A percentile compares a stretch with the other conserved stretches of the same genome.
These are phyloP conservation scores for Radiomyces spectabilis DNA, from an alignment of 192 early-diverging fungal species.

Conservation along the genomic window DNA sequence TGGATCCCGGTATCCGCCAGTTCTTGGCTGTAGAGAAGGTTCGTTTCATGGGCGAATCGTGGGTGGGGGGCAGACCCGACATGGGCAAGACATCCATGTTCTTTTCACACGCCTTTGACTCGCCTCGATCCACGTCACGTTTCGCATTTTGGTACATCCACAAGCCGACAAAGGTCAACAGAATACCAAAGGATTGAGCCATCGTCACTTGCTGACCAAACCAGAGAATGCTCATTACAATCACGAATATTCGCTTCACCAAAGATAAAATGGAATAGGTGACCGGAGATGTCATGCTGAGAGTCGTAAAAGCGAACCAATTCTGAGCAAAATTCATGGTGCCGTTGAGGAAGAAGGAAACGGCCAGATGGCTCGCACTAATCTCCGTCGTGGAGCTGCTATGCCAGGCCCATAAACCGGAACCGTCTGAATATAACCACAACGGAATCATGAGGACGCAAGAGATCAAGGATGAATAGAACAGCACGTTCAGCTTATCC, in stretches of 20 bases:
- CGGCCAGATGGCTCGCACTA: conserved; percentile 24
- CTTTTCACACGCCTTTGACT: conserved; percentile 28
- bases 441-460: conserved; percentile 75
- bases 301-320: conserved; percentile 71
- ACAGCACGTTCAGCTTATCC: conserved; percentile 83
- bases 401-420: conserved; percentile 18
- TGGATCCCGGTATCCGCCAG: too few relatives aligned
- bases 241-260: conserved; percentile 88
- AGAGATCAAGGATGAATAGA: conserved; percentile 70
- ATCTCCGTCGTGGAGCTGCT: conserved; percentile 1
- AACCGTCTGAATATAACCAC: conserved; percentile 71
- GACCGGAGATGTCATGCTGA: conserved; percentile 71
- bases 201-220: conserved; percentile 66
- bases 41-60: too few relatives aligned
- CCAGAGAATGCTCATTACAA: conserved; percentile 75
- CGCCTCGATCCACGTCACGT: conserved; percentile 45
- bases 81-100: conserved; percentile 5
- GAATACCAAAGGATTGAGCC: conserved; percentile 67
- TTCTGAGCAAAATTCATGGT: conserved; percentile 76
- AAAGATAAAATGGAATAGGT: conserved; percentile 83
- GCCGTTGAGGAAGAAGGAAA: conserved; percentile 69
- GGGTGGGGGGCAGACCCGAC: too few relatives aligned
- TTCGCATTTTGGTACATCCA: conserved; percentile 84
- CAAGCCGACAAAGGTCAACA: conserved; percentile 74
- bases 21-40: too few relatives aligned